These are phyloP conservation scores for Pochonia chlamydosporia DNA, from an alignment of 2,329 filamentous ascomycete genomes.

Conservation along the genomic window DNA sequence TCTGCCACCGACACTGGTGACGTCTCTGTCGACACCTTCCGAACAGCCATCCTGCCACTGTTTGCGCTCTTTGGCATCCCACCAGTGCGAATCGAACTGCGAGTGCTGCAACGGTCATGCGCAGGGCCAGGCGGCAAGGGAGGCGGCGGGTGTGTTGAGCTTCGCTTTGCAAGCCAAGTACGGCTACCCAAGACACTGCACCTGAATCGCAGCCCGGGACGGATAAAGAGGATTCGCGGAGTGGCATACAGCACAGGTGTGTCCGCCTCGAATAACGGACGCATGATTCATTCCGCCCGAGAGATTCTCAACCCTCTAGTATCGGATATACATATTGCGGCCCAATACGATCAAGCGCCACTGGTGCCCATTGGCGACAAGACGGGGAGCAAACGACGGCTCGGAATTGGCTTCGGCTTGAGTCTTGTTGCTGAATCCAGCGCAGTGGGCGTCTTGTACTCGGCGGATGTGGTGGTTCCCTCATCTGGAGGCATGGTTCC, in stretches of 20 bases:
- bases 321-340: conserved; percentile 85
- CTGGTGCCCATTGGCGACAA: conserved; percentile 49
- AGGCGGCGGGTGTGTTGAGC: conserved; percentile 86
- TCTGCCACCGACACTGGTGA: conserved; percentile 78
- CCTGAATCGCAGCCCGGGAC: conserved; percentile 71
- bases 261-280: conserved; percentile 83
- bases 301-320: conserved; percentile 82
- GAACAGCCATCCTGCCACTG: conserved; percentile 84
- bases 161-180: conserved; percentile 90
- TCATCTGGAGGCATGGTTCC: conserved; percentile 76
- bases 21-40: conserved; percentile 86
- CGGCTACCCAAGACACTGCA: conserved; percentile 92
- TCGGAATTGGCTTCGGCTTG: conserved; percentile 87
- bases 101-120: conserved; percentile 75
- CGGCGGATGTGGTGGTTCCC: conserved; percentile 73
- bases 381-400: conserved; percentile 51
- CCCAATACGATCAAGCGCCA: conserved; percentile 65
- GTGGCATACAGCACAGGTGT: conserved; percentile 94
- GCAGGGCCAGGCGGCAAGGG: conserved; percentile 68
- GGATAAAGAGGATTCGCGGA: conserved; percentile 82
- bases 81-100: conserved; percentile 73
- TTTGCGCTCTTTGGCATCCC: conserved; percentile 86
- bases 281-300: conserved; percentile 88
- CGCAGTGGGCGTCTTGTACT: conserved; percentile 73
- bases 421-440: conserved; percentile 90